phyloP scores from a whole-genome alignment of 208 protist species.

The Leishmania aethiopica region DNA sequence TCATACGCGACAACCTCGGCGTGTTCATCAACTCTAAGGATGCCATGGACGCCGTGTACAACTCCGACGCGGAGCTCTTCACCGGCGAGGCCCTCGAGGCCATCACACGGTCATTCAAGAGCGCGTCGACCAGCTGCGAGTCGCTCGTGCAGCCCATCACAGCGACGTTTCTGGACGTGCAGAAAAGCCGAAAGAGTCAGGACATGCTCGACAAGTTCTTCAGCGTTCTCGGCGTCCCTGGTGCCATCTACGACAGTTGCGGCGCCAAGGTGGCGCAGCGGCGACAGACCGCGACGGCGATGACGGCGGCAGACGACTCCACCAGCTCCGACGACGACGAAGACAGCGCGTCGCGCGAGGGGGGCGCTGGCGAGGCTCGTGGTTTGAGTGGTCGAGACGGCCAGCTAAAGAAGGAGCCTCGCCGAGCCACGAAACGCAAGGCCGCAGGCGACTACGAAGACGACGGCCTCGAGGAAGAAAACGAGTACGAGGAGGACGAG shows the following conservation, averaged over 20 bases:
- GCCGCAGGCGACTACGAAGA: constrained; percentile 7
- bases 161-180: constrained; percentile 57
- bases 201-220: constrained; percentile 81
- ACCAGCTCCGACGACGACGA: constrained; percentile 7
- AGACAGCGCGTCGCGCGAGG: constrained; percentile 1
- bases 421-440: not conserved
- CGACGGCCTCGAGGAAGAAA: constrained; percentile 24
- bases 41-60: constrained; percentile 78
- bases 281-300: constrained; percentile 11
- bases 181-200: constrained; percentile 46
- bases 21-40: constrained; percentile 88
- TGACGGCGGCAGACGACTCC: not conserved
- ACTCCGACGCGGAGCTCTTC: constrained; percentile 73
- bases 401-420: constrained; percentile 3
- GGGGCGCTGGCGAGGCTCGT: not conserved
- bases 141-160: constrained; percentile 62
- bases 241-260: constrained; percentile 73
- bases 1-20: constrained; percentile 79
- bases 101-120: constrained; percentile 61
- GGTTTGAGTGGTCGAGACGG: not conserved
- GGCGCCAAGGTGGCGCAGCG: constrained; percentile 59
- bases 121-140: constrained; percentile 45
- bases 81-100: constrained; percentile 78
- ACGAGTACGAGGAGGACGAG: constrained; percentile 15
- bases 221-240: constrained; percentile 70